Base-by-base conservation (phyloP, 805 yeast species). In the Candida mattraensis region DNA sequence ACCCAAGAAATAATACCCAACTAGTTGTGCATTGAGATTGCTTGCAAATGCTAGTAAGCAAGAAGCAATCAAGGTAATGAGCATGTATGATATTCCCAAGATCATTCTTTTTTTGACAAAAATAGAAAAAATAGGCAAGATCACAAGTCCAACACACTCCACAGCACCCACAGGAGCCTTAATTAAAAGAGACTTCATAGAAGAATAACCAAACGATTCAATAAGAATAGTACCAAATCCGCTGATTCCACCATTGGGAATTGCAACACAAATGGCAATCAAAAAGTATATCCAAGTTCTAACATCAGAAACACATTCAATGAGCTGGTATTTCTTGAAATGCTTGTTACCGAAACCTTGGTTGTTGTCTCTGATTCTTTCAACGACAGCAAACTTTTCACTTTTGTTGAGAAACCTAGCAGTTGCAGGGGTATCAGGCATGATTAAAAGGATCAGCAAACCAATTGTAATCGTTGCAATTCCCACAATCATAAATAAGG, bases 401-500 rank as follows among this genome's bases (percentile, higher is more conserved):
- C 50, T 49, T n/a, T 58, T 61, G 23, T 46, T 55, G 42, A 67
- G 52, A 37, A 63, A 66, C 45, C 55, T 58, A 9, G 75, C 74
- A 32, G 60, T 63, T 3, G 74, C 54, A 13, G 83, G 82, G 47
- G 73, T 70, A 44, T 71, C 67, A 19, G 83, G 83, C 44, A 73
- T 71, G 15, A 66, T 39, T 36, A 64, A 57, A 32, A 52, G 46
- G 11, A 69, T 53, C 6, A 60, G 18, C 3, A 63, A 30, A 3
- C 67, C 51, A 7, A 61, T 27, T 7, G 64, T 25, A 21, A 76
- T 56, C 0, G 83, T 74, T 23, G 74, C 49, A 7, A 72, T 68
- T 28, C 84, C 85, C 35, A 74, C 63, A 25, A 75, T 69, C 22
- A 78, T 64, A 53, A 69, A 73, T 34, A 78, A 64, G 16, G 77